phyloP scores from a whole-genome alignment of 805 yeast species.

The Yarrowia divulgata region DNA sequence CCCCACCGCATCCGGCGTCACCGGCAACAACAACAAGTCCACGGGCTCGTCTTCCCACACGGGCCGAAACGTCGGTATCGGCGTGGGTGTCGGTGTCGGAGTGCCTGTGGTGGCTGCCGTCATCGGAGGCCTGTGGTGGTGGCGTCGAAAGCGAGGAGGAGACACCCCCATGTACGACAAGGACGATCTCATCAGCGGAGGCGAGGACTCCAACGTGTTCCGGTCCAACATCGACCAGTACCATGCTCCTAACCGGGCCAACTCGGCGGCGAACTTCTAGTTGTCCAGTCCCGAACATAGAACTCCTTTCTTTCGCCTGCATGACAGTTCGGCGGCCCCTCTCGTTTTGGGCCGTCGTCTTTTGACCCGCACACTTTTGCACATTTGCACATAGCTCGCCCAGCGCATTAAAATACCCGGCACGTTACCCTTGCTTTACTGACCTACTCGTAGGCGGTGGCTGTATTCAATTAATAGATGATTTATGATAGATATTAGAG shows the following conservation, averaged over 20 bases:
- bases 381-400: slow-evolving; percentile 45
- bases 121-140: slow-evolving; percentile 46
- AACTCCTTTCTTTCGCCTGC: background rate
- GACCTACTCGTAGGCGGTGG: background rate
- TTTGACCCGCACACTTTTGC: slow-evolving; percentile 42
- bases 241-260: slow-evolving; percentile 46
- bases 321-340: slow-evolving; percentile 8
- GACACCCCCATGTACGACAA: slow-evolving; percentile 36
- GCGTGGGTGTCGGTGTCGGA: slow-evolving; percentile 73
- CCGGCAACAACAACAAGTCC: slow-evolving; percentile 29
- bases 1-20: slow-evolving; percentile 5
- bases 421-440: slow-evolving; percentile 18
- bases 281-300: no score
- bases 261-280: slow-evolving; percentile 47
- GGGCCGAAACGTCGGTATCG: slow-evolving; percentile 60
- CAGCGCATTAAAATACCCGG: slow-evolving; percentile 27
- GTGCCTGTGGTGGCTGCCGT: slow-evolving; percentile 59
- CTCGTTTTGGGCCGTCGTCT: no score
- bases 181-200: slow-evolving; percentile 41
- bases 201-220: slow-evolving; percentile 46
- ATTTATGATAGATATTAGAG: slow-evolving; percentile 26
- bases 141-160: slow-evolving; percentile 42
- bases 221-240: slow-evolving; percentile 48
- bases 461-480: slow-evolving; percentile 39
- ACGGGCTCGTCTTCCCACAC: slow-evolving; percentile 13